These are phyloP conservation scores for Pterula multifida DNA, from an alignment of 1,284 basidiomycete genomes.

Conservation along the genomic window DNA sequence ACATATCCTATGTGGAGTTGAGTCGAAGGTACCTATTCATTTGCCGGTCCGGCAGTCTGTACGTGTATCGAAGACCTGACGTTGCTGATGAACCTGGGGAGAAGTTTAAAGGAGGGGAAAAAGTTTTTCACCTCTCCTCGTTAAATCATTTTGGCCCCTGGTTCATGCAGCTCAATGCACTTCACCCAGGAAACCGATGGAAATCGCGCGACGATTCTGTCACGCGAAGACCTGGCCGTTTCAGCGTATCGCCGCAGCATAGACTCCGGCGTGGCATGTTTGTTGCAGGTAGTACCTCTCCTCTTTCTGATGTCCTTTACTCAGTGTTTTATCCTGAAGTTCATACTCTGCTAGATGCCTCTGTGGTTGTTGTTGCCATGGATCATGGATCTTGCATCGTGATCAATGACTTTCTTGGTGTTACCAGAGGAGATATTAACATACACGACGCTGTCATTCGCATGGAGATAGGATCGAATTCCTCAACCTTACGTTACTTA, in stretches of 20 bases:
- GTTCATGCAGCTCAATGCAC: neutral
- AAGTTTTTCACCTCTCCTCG: neutral
- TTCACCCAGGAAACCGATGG: neutral
- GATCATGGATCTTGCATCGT: neutral
- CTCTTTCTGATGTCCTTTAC: neutral
- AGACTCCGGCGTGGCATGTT: neutral
- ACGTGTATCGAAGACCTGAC: neutral
- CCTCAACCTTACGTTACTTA: neutral
- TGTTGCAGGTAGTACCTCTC: neutral
- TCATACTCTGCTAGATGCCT: neutral
- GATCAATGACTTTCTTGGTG: neutral
- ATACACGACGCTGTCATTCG: neutral
- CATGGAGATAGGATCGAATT: neutral
- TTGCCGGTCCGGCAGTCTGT: neutral
- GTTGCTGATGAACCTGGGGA: neutral
- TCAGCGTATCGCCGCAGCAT: neutral
- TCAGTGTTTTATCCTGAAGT: neutral
- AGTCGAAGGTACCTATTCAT: neutral
- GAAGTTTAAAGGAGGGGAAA: neutral
- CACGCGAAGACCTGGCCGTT: neutral
- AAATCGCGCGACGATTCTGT: neutral
- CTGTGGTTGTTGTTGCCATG: neutral
- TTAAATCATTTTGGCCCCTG: neutral
- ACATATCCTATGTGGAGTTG: neutral
- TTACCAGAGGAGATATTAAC: neutral